phyloP scores from a whole-genome alignment of 768 basidiomycete genomes.

The Crassisporium funariophilum region DNA sequence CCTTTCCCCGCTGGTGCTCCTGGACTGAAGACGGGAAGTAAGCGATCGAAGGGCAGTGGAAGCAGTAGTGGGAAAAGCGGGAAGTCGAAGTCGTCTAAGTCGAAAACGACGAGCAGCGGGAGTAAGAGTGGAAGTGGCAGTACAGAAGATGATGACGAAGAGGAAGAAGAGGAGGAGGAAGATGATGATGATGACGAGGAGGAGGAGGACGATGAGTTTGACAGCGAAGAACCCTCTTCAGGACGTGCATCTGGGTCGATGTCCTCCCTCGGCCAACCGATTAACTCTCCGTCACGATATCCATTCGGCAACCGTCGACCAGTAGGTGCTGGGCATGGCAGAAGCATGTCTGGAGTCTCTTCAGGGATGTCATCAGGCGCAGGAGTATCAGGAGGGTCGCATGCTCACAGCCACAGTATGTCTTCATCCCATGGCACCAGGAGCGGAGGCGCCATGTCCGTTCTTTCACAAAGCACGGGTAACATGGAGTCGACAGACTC shows the following conservation, averaged over 20 bases:
- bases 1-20: constrained; percentile 71
- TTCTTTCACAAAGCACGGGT: constrained; percentile 61
- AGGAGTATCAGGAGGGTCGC: constrained; percentile 17
- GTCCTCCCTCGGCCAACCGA: constrained; percentile 82
- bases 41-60: constrained; percentile 14
- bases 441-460: constrained; percentile 29
- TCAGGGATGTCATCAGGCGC: constrained; percentile 21
- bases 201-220: constrained; percentile 39
- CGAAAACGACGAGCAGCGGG: constrained; percentile 6
- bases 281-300: constrained; percentile 56
- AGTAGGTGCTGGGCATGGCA: constrained; percentile 21
- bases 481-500: constrained; percentile 65
- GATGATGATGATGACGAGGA: constrained; percentile 37
- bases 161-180: constrained; percentile 26
- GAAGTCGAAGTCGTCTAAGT: constrained; percentile 8
- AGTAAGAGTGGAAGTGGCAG: constrained; percentile 22
- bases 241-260: constrained; percentile 78
- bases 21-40: constrained; percentile 22
- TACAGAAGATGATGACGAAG: constrained; percentile 30
- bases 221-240: constrained; percentile 55
- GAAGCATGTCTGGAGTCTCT: constrained; percentile 28
- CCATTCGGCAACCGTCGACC: constrained; percentile 69
- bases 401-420: constrained; percentile 36
- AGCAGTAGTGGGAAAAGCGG: constrained; percentile 12
- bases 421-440: constrained; percentile 40